Evolutionary conservation across 176 grass and related monocot species (phyloP).

Genomic region (Cenchrus fungigraminus): DNA sequence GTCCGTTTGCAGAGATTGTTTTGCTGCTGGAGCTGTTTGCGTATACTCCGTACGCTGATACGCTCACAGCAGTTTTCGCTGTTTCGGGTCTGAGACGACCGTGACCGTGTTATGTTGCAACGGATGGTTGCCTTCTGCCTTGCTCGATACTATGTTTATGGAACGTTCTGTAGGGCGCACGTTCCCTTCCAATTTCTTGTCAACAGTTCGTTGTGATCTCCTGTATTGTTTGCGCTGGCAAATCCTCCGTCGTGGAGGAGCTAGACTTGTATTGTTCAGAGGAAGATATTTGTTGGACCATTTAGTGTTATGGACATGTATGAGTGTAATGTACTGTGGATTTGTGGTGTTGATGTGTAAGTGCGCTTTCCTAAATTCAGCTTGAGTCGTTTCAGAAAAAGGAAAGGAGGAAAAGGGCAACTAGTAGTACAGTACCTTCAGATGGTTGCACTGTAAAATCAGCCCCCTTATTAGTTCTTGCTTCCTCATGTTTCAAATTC

Average conservation of each 20-base stretch:
- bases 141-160: neutral
- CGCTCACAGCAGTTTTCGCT: constrained; percentile 45
- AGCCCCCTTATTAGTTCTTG: no score
- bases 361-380: neutral
- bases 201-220: neutral
- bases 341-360: neutral
- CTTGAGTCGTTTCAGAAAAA: neutral
- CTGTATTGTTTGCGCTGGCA: neutral
- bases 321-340: neutral
- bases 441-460: no score
- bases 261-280: constrained; percentile 14
- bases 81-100: neutral
- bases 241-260: neutral
- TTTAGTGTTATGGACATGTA: constrained; percentile 2
- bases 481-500: no score
- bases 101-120: neutral
- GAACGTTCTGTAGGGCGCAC: neutral
- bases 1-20: constrained; percentile 29
- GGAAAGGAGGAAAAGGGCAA: no score
- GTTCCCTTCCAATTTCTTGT: neutral
- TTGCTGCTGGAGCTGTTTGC: constrained; percentile 43
- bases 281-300: neutral
- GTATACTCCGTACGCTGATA: no score
- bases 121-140: neutral
- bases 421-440: no score